Base-by-base conservation (phyloP, 2,329 filamentous ascomycete genomes). In the Cyphellophora europaea region DNA sequence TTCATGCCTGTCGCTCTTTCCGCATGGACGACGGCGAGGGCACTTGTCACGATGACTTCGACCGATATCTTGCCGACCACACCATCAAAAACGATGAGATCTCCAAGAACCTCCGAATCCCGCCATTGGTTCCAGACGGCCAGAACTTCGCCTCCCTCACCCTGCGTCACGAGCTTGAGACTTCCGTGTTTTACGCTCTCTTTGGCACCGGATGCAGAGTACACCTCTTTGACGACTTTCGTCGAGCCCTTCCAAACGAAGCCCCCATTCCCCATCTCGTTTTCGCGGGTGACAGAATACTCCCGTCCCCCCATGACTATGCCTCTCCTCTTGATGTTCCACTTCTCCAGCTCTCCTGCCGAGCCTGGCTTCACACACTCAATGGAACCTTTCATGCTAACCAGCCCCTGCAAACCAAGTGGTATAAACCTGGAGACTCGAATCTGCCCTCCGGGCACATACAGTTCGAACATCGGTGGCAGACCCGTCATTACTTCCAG, bases 41-140 rank as follows among this genome's bases (percentile, higher is more conserved):
- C 27, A 19, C 34, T 36, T 10, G 27, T 21, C 12, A 36, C n/a
- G 5, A 36, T 31, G 6, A 19, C 27, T 27, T 36, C 34, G 5
- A 36, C 34, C 5, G 27, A 17, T n/a, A 36, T 11, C 19, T 21
- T 21, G n/a, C 14, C 14, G 15, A n/a, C 31, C 5, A 25, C 34
- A 5, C n/a, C 18, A 10, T 36, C 34, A 19, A 36, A 36, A 6
- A 36, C 28, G 6, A 36, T n/a, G 8, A 36, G 5, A 23, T 36
- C 34, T 13, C 34, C 34, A 6, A 36, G 27, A 8, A 31, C 17
- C 8, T 30, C 19, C n/a, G 11, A n/a, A n/a, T 31, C 34, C 13
- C 34, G 27, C 34, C 34, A 36, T 19, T 36, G 34, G n/a, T 36
- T 19, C 34, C 34, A 36, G n/a, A 36, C 17, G 15, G 34, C 34